phyloP scores from a whole-genome alignment of 2,329 filamentous ascomycete species.

The Alternaria brassicicola region DNA sequence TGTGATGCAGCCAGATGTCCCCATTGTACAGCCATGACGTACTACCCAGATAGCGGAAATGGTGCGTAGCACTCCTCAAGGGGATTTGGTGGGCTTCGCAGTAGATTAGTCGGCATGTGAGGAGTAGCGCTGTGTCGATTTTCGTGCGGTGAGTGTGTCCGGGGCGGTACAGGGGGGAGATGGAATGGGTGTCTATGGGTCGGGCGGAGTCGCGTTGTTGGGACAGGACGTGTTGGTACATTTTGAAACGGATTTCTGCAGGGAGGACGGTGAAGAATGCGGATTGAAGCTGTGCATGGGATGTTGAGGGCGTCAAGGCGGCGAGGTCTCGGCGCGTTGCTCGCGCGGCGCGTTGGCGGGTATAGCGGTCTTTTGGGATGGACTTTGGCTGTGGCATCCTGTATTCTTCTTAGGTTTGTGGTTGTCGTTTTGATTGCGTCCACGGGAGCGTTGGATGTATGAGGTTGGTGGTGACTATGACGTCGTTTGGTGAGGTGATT shows the following conservation, averaged over 20 bases:
- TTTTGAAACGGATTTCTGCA: conserved; percentile 30
- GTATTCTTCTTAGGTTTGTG: no score
- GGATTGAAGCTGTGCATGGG: conserved; percentile 27
- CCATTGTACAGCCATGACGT: conserved; percentile 19
- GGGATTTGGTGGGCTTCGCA: conserved; percentile 48
- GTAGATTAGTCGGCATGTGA: conserved; percentile 50
- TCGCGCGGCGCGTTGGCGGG: conserved; percentile 21
- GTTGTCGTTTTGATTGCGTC: neutral
- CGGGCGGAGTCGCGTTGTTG: conserved; percentile 17
- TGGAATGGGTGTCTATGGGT: conserved; percentile 11
- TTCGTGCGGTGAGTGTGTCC: conserved; percentile 40
- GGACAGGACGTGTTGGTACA: conserved; percentile 21
- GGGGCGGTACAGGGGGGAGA: conserved; percentile 24
- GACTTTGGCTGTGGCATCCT: conserved; percentile 7
- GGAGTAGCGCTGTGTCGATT: conserved; percentile 41
- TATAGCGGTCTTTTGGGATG: conserved; percentile 8
- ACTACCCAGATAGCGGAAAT: conserved; percentile 15
- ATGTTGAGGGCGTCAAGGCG: conserved; percentile 25
- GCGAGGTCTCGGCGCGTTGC: conserved; percentile 23
- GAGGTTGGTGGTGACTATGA: neutral
- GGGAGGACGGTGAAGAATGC: conserved; percentile 32
- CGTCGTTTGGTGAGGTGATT: neutral
- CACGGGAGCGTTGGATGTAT: neutral
- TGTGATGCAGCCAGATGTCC: conserved; percentile 23
- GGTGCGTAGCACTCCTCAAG: conserved; percentile 36